Percentiles rank a stretch among this genome's conserved stretches.
phyloP scores from a whole-genome alignment of 805 yeast genomes.

The Wickerhamomyces bovis region DNA sequence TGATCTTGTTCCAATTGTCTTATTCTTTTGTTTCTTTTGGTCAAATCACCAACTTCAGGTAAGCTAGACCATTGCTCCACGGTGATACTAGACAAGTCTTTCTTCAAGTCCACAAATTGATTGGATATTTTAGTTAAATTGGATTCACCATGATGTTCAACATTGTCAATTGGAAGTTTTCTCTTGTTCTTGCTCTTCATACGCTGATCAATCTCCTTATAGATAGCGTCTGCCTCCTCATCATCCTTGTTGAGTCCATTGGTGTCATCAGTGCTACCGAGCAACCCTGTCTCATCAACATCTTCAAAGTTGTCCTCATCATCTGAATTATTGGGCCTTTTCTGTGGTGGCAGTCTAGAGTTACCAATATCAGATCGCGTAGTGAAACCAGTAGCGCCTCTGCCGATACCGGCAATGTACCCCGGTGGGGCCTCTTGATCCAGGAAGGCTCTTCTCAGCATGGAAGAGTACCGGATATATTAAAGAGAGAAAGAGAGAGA shows the following conservation, averaged over 20 bases:
- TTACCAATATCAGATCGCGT: constrained; percentile 74
- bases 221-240: constrained; percentile 72
- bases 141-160: constrained; percentile 16
- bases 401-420: constrained; percentile 85
- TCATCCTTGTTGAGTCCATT: constrained; percentile 46
- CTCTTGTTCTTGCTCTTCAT: constrained; percentile 27
- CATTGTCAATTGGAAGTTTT: constrained; percentile 19
- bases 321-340: constrained; percentile 18
- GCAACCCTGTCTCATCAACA: constrained; percentile 27
- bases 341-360: constrained; percentile 29
- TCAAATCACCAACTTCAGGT: constrained; percentile 87
- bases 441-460: constrained; percentile 60
- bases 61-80: constrained; percentile 72
- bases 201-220: constrained; percentile 58
- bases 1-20: constrained; percentile 55
- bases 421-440: constrained; percentile 86
- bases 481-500: too few relatives aligned
- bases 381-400: constrained; percentile 93
- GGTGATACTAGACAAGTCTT: constrained; percentile 50
- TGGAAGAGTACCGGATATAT: constrained; percentile 8
- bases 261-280: constrained; percentile 17
- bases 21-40: constrained; percentile 69
- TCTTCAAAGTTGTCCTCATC: constrained; percentile 20
- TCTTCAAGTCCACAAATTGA: constrained; percentile 67
- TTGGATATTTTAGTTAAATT: constrained; percentile 30